These are phyloP conservation scores for Guillardia theta DNA, from an alignment of 78 protist species.

Conservation along the genomic window DNA sequence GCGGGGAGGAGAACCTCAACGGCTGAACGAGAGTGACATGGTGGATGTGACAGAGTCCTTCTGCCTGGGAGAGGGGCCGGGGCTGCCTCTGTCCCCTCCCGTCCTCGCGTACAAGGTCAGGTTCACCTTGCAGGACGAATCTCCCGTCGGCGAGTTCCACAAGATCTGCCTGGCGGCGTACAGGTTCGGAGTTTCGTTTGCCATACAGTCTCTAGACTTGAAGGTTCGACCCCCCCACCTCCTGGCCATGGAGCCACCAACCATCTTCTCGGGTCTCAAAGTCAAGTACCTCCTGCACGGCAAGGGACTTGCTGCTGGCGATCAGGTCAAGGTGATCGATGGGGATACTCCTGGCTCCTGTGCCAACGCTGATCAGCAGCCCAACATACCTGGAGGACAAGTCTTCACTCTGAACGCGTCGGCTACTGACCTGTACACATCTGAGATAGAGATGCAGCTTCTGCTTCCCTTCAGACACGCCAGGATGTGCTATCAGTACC, in stretches of 20 bases:
- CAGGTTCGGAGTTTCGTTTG: not conserved
- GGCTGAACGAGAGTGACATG: not conserved
- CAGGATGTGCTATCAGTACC: not conserved
- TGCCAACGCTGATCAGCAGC: not conserved
- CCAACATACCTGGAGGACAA: not conserved
- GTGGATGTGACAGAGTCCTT: not conserved
- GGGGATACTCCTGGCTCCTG: not conserved
- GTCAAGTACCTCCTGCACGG: not conserved
- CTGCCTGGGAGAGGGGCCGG: not conserved
- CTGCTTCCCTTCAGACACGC: not conserved
- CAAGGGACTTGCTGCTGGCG: not conserved
- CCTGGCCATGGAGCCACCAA: not conserved
- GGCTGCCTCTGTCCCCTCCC: not conserved
- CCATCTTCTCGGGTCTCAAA: not conserved
- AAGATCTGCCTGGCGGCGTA: not conserved
- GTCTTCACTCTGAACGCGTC: not conserved
- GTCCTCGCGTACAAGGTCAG: not conserved
- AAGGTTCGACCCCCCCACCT: not conserved
- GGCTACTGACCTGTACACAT: not conserved
- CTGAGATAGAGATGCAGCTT: not conserved
- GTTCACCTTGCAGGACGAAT: not conserved
- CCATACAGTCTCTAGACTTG: not conserved
- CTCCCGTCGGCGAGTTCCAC: not conserved
- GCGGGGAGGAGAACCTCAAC: not conserved
- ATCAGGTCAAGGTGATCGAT: not conserved